Evolutionary conservation across 345 rosid genomes (phyloP).

Genomic region (Hibiscus tridactylites): DNA sequence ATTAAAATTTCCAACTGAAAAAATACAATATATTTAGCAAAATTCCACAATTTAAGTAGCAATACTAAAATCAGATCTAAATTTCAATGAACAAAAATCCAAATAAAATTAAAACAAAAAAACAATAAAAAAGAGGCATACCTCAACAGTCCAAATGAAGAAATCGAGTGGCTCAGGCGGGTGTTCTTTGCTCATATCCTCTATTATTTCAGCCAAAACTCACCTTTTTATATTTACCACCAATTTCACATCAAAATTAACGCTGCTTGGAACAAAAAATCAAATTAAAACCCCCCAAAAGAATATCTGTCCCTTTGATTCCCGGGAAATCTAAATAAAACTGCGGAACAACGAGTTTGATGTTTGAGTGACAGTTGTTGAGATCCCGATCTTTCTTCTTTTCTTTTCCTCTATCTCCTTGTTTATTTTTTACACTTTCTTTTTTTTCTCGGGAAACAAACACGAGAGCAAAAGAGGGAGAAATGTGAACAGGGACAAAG

Average conservation of each 20-base stretch:
- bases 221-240: background rate
- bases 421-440: background rate
- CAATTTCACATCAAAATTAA: background rate
- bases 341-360: background rate
- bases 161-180: slow-evolving; percentile 4
- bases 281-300: background rate
- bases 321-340: background rate
- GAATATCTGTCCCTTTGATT: background rate
- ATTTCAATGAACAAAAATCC: background rate
- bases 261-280: background rate
- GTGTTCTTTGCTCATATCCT: background rate
- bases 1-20: background rate
- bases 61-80: background rate
- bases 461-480: background rate
- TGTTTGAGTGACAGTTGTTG: background rate
- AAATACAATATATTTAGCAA: background rate
- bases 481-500: background rate
- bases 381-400: background rate
- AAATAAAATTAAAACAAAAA: background rate
- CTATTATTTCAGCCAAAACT: background rate
- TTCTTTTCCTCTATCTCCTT: background rate
- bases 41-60: background rate
- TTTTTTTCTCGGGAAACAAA: background rate
- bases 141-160: slow-evolving; percentile 6
- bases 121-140: background rate